Evolutionary conservation across 1,284 basidiomycete genomes (phyloP).

Genomic region (Irpex sp.): DNA sequence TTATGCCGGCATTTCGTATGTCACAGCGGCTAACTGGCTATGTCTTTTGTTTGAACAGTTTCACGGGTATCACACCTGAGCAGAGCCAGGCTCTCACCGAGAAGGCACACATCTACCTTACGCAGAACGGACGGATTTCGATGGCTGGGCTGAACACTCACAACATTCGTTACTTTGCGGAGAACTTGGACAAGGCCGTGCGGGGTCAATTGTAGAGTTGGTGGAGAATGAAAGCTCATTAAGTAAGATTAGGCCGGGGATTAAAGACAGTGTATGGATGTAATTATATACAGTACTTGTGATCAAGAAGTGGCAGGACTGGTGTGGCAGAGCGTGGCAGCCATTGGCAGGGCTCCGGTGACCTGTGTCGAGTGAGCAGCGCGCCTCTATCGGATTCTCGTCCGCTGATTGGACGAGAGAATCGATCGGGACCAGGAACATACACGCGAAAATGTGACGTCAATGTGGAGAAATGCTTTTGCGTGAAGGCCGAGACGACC

Average conservation of each 20-base stretch:
- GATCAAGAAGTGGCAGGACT: background rate
- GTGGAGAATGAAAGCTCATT: background rate
- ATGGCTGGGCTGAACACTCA: constrained; percentile 79
- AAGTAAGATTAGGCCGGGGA: background rate
- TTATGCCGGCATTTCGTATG: background rate
- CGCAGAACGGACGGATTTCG: constrained; percentile 81
- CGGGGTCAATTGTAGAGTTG: constrained; percentile 42
- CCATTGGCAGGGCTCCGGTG: background rate
- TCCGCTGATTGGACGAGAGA: background rate
- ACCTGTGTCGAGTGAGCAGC: background rate
- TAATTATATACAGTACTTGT: background rate
- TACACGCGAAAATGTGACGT: constrained; percentile 13
- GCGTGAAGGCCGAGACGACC: constrained; percentile 8
- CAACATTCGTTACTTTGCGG: constrained; percentile 79
- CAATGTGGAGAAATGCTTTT: constrained; percentile 4
- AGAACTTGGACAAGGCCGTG: constrained; percentile 70
- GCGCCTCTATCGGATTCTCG: background rate
- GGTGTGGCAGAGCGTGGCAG: background rate
- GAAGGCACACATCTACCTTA: constrained; percentile 87
- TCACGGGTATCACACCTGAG: constrained; percentile 68
- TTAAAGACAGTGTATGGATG: background rate
- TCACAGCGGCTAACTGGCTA: constrained; percentile 8
- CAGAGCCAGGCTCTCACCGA: constrained; percentile 76
- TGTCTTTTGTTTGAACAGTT: constrained; percentile 41
- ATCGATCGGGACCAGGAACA: constrained; percentile 6